Evolutionary conservation across 768 basidiomycete genomes (phyloP).

Genomic region (Favolaschia claudopus): DNA sequence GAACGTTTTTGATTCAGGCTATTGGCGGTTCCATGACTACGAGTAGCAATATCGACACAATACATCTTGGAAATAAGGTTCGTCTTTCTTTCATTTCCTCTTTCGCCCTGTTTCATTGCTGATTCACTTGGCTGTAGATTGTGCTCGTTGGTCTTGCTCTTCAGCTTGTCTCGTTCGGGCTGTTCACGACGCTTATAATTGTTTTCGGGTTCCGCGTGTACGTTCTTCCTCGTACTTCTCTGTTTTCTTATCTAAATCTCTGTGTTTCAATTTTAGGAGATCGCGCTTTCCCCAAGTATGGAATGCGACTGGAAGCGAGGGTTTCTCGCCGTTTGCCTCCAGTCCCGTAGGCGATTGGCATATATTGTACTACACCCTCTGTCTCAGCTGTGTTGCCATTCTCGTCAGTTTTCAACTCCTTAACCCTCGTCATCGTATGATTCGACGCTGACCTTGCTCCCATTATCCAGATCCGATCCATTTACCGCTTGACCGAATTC

Average conservation of each 20-base stretch:
- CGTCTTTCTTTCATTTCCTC: not conserved
- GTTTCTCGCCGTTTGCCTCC: not conserved
- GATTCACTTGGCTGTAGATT: not conserved
- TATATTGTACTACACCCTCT: conserved; percentile 12
- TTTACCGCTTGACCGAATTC: conserved; percentile 18
- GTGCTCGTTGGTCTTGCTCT: not conserved
- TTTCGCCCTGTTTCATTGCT: not conserved
- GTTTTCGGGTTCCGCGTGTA: not conserved
- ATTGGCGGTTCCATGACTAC: not conserved
- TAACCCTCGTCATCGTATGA: too few species aligned
- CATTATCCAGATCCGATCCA: conserved; percentile 7
- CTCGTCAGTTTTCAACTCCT: not conserved
- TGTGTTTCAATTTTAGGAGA: not conserved
- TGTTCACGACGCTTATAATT: not conserved
- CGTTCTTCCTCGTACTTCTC: conserved; percentile 6
- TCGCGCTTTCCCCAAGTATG: conserved; percentile 9
- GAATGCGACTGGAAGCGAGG: not conserved
- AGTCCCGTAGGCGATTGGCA: conserved; percentile 6
- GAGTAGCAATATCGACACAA: not conserved
- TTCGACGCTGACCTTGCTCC: not conserved
- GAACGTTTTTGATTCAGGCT: conserved; percentile 3
- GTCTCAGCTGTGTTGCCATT: conserved; percentile 10
- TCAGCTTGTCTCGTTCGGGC: not conserved
- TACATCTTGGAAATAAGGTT: not conserved
- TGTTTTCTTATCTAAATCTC: conserved; percentile 8